Percentiles rank a stretch among this genome's conserved stretches.
Evolutionary conservation across 768 basidiomycete genomes (phyloP).

Genomic region (Hirschioporus abietinus): DNA sequence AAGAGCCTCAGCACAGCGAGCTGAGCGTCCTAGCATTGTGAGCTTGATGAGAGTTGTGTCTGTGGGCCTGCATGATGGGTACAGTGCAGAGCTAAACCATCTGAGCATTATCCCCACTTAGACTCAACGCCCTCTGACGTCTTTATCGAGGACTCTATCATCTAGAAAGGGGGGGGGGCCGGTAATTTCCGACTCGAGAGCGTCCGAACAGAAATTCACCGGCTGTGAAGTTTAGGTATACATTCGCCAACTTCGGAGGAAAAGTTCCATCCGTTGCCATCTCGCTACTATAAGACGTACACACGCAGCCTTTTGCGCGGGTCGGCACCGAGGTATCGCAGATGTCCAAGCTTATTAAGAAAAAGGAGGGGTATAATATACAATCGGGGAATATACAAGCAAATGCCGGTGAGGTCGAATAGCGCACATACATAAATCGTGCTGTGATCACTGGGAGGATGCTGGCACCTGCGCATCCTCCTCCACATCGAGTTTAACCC

Average conservation of each 20-base stretch:
- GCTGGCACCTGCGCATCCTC: neutral
- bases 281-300: neutral
- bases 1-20: neutral
- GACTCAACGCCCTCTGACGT: neutral
- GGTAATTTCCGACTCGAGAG: neutral
- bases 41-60: neutral
- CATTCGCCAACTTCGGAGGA: neutral
- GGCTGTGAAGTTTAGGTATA: neutral
- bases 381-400: neutral
- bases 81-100: neutral
- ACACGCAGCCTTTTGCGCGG: neutral
- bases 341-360: neutral
- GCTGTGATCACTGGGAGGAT: neutral
- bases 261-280: neutral
- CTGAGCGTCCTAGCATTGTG: neutral
- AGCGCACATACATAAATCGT: neutral
- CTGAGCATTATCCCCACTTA: neutral
- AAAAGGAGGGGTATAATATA: neutral
- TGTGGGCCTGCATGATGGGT: neutral
- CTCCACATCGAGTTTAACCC: constrained; percentile 45
- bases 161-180: neutral
- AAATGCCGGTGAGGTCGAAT: neutral
- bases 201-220: neutral
- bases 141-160: neutral
- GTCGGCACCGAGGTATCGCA: neutral